Base-by-base conservation (phyloP, 441 rosid genomes). In the Pelargonium citronellum region DNA sequence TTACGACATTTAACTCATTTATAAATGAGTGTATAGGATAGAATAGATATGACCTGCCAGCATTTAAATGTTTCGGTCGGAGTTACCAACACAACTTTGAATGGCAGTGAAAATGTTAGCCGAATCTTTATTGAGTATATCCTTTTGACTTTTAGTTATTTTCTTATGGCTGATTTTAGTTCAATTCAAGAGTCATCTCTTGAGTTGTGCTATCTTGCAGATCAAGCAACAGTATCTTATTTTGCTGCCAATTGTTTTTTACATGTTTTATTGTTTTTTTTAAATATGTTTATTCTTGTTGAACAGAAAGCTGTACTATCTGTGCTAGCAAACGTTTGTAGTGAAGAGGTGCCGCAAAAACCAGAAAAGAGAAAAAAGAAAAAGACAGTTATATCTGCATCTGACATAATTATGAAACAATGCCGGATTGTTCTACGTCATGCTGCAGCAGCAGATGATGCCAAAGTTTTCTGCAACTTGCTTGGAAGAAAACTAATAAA, bases 281-380 rank as follows among this genome's bases (percentile, higher is more conserved):
- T 78, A 71, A 84, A 67, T 77, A 46, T 80, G 61, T 51, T 69
- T 58, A 73, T 64, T 66, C 57, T 79, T 73, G 68, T 84, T 84
- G 75, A 74, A 75, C 99, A 95, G 99, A 95, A 92, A 95, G 98
- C 98, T 78, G 98, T 92, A 81, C 88, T 95, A 77, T 86, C 92
- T 51, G 91, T 95, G 84, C 87, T 95, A 65, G 94, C 87, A 37
- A 93, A 91, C 76, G 74, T 90, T 73, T 71, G 69, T 55, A 79
- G 68, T 74, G 87, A 86, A 75, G 83, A 80, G 75, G 66, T 78
- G 78, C 82, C 73, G 67, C 86, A 83, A 76, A 83, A 78, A 74
- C 73, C 86, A 55, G 88, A 83, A 4, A 83, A 87, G 79, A 85
- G 70, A 83, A 78, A 79, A 68, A 91, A 81, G 80, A 89, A 79